phyloP scores from a whole-genome alignment of 805 yeast genomes.

The Yamadazyma endophytica region DNA sequence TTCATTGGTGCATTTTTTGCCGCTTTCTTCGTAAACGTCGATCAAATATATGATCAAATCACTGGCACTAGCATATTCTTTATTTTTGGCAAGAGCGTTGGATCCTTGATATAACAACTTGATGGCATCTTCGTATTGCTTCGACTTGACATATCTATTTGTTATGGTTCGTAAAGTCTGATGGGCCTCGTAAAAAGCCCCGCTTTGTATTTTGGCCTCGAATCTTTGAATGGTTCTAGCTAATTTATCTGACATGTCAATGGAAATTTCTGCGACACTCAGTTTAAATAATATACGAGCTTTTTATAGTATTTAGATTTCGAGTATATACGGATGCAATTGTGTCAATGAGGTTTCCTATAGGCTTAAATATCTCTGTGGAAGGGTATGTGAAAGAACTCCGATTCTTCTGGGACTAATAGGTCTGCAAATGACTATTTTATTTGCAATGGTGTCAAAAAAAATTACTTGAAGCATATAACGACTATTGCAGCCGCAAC shows the following conservation, averaged over 20 bases:
- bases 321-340: too few relatives aligned
- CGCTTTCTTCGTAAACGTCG: slow-evolving; percentile 60
- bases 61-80: slow-evolving; percentile 75
- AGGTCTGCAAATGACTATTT: too few relatives aligned
- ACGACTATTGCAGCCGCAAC: too few relatives aligned
- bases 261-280: too few relatives aligned
- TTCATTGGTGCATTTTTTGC: slow-evolving; percentile 34
- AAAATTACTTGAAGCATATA: too few relatives aligned
- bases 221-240: slow-evolving; percentile 62
- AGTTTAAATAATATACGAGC: too few relatives aligned
- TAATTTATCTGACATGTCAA: slow-evolving; percentile 30
- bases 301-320: too few relatives aligned
- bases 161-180: slow-evolving; percentile 89
- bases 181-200: slow-evolving; percentile 91
- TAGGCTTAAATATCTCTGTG: too few relatives aligned
- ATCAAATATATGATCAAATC: slow-evolving; percentile 71
- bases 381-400: too few relatives aligned
- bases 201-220: slow-evolving; percentile 62
- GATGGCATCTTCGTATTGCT: slow-evolving; percentile 65
- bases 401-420: too few relatives aligned
- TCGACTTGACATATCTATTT: slow-evolving; percentile 71
- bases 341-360: too few relatives aligned
- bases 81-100: slow-evolving; percentile 58
- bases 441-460: too few relatives aligned
- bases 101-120: slow-evolving; percentile 73